A percentile compares a stretch with the other conserved stretches of the same genome.
These are phyloP conservation scores for Myxozyma monticola DNA, from an alignment of 805 yeast species.

Conservation along the genomic window DNA sequence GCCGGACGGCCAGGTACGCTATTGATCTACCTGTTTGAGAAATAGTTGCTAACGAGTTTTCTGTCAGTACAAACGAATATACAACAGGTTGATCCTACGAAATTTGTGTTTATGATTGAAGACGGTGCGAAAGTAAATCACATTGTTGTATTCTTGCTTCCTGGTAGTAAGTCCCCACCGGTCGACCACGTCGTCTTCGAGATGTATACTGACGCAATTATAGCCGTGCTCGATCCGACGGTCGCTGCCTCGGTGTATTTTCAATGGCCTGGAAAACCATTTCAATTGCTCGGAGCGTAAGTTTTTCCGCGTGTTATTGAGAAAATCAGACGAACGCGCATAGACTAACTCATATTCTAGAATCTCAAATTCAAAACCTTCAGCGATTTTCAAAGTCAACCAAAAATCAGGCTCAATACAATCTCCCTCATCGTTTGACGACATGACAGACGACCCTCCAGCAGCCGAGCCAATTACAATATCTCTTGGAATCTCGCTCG, in stretches of 20 bases:
- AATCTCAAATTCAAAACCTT: conserved; percentile 60
- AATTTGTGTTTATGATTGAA: conserved; percentile 63
- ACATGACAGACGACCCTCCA: conserved; percentile 53
- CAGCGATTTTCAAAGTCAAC: conserved; percentile 85
- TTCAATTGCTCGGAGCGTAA: conserved; percentile 41
- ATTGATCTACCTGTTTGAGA: no score
- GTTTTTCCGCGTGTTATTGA: conserved; percentile 51
- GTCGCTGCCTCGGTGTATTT: conserved; percentile 85
- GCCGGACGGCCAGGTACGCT: conserved; percentile 64
- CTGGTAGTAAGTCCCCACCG: conserved; percentile 59
- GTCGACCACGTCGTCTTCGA: not conserved
- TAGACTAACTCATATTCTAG: conserved; percentile 20
- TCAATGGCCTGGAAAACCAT: conserved; percentile 66
- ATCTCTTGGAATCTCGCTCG: conserved; percentile 86
- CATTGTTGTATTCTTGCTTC: conserved; percentile 79
- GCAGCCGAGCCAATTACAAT: conserved; percentile 41
- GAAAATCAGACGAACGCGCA: not conserved
- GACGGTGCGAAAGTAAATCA: conserved; percentile 71
- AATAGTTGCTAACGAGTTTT: no score
- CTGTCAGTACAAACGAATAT: conserved; percentile 41
- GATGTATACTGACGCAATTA: not conserved
- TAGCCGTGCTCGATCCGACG: conserved; percentile 52
- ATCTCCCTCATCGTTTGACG: conserved; percentile 49
- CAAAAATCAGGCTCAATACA: no score
- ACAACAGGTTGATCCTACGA: conserved; percentile 64